A percentile compares a stretch with the other conserved stretches of the same genome.
Conservation (phyloP, 148 eudicot genomes). For the Diospyros lotus region DNA sequence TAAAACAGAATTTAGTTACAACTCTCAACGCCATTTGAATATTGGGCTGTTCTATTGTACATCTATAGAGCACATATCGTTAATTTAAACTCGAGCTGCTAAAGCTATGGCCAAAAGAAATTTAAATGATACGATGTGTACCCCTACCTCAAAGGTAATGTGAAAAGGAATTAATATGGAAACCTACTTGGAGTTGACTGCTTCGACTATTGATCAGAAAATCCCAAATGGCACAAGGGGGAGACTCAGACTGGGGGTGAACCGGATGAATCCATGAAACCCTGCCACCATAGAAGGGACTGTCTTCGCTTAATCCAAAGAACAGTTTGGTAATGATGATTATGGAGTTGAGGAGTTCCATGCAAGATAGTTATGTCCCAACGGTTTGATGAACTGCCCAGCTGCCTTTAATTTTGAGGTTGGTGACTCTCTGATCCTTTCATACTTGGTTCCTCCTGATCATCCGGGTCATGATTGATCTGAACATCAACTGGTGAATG, state of each 20-base stretch:
- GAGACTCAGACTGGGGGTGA: not conserved
- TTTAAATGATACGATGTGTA: not conserved
- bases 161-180: not conserved
- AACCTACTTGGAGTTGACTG: not conserved
- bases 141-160: not conserved
- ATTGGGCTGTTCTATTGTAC: not conserved
- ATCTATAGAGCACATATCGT: not conserved
- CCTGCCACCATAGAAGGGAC: not conserved
- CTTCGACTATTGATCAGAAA: not conserved
- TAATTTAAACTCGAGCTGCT: not conserved
- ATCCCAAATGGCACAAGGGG: not conserved
- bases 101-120: not conserved
- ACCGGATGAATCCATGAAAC: not conserved
- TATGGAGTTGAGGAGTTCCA: not conserved
- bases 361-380: too few species aligned
- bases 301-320: not conserved
- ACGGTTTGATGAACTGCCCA: not conserved
- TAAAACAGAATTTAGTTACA: not conserved
- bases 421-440: constrained; percentile 15
- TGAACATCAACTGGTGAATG: constrained; percentile 13
- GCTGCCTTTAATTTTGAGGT: constrained; percentile 4
- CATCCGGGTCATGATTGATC: constrained; percentile 18
- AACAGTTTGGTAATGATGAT: not conserved
- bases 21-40: not conserved
- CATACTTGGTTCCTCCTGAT: constrained; percentile 20